These are phyloP conservation scores for Claviceps quebecensis DNA, from an alignment of 2,329 filamentous ascomycete genomes.

Conservation along the genomic window DNA sequence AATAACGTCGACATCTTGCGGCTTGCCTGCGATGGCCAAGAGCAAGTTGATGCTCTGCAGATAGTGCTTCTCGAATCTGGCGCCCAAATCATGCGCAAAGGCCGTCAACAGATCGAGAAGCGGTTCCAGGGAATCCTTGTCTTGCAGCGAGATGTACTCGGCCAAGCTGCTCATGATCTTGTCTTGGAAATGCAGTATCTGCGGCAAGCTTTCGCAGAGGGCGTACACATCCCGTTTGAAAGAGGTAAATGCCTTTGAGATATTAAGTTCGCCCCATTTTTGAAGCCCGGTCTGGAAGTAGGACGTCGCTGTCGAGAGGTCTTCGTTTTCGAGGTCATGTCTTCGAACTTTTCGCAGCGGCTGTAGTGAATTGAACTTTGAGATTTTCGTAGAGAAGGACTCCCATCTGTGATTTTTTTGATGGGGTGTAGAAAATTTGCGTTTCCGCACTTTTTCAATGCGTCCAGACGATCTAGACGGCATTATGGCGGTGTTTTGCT, in stretches of 20 bases:
- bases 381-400: slow-evolving; percentile 78
- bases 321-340: slow-evolving; percentile 68
- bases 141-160: slow-evolving; percentile 61
- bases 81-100: slow-evolving; percentile 86
- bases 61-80: slow-evolving; percentile 81
- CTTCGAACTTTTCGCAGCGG: slow-evolving; percentile 80
- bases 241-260: slow-evolving; percentile 63
- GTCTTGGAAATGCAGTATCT: slow-evolving; percentile 82
- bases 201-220: slow-evolving; percentile 77
- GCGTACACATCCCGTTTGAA: slow-evolving; percentile 65
- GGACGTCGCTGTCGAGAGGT: slow-evolving; percentile 63
- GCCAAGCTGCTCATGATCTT: slow-evolving; percentile 68
- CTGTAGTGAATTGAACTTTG: slow-evolving; percentile 78
- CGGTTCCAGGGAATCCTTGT: slow-evolving; percentile 71
- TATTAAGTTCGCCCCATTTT: slow-evolving; percentile 84
- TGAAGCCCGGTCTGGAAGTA: slow-evolving; percentile 73
- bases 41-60: slow-evolving; percentile 60
- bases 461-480: slow-evolving; percentile 49
- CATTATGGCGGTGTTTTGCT: slow-evolving; percentile 34
- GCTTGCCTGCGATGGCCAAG: slow-evolving; percentile 61
- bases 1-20: slow-evolving; percentile 73
- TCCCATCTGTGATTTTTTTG: slow-evolving; percentile 82
- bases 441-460: slow-evolving; percentile 55
- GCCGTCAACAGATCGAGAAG: slow-evolving; percentile 78
- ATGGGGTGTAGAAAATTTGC: slow-evolving; percentile 56